Base-by-base conservation (phyloP, 2,329 filamentous ascomycete species). In the Aureobasidium mangrovei region DNA sequence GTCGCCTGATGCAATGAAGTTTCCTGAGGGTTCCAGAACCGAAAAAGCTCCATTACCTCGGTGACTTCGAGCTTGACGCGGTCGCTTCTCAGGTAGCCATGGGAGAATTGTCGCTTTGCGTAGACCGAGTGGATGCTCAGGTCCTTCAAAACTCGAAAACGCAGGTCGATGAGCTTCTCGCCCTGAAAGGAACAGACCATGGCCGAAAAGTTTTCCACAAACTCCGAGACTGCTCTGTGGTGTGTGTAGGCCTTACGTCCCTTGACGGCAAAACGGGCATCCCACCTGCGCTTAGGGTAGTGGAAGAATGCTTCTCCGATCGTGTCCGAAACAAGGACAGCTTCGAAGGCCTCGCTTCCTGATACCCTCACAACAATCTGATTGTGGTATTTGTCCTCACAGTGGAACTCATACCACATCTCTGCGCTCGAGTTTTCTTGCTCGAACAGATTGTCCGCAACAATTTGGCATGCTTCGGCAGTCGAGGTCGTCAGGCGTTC, bases 261-360 rank as follows among this genome's bases (percentile, higher is more conserved):
- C 33, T 32, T 33, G 31, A 55, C 48, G 4, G 33, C 41, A 18
- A 60, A 52, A 27, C 55, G 42, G 33, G 61, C 57, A 44, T 63
- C 62, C 60, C 60, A 63, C 1, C 56, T 45, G 1, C 56, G 60
- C 40, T 58, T 46, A 4, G 62, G 60, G 35, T 55, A 62, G 39
- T 64, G 61, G 24, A 61, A 51, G 53, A 59, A 60, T 4, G 54
- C 31, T 10, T 36, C 47, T 4, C 54, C 55, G 7, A 54, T 44
- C 1, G 27, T 28, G 8, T 42, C 9, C 4, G 55, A 10, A 26
- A 18, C 6, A 2, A 40, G 35, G 3, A 29, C 18, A 32, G 47
- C 26, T 3, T 49, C 33, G 3, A 40, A 39, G 18, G 44, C 39
- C 2, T 51, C 38, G 6, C n/a, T 12, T 3, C 29, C 27, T 4